Percentiles rank a stretch among this genome's conserved stretches.
phyloP scores from a whole-genome alignment of 2,329 filamentous ascomycete species.

The Aspergillus novofumigatus region DNA sequence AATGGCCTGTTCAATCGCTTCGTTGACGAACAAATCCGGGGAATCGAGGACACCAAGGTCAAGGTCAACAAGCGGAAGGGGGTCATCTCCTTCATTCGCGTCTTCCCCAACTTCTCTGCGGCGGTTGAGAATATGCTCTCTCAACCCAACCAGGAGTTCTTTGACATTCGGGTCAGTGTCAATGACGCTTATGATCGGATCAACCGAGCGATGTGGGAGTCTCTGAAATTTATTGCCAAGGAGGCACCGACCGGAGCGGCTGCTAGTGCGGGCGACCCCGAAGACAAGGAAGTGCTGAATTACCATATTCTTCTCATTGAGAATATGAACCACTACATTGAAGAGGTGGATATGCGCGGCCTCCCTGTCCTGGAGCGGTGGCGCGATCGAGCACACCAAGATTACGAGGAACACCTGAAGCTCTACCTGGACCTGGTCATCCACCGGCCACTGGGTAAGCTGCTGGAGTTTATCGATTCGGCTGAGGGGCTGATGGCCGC shows the following conservation, averaged over 20 bases:
- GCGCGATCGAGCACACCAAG: constrained; percentile 70
- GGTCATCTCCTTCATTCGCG: constrained; percentile 89
- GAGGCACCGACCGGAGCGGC: constrained; percentile 52
- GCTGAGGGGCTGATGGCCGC: constrained; percentile 68
- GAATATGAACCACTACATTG: constrained; percentile 97
- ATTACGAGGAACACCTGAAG: constrained; percentile 81
- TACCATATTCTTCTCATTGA: constrained; percentile 97
- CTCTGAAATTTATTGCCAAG: constrained; percentile 87
- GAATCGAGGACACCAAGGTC: constrained; percentile 96
- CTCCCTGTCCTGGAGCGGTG: constrained; percentile 77
- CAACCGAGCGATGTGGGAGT: constrained; percentile 95
- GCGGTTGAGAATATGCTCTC: constrained; percentile 80
- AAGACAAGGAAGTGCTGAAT: constrained; percentile 95
- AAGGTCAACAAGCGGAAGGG: constrained; percentile 98
- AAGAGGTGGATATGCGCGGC: constrained; percentile 74
- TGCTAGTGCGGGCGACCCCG: constrained; percentile 57
- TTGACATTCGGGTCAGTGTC: constrained; percentile 70
- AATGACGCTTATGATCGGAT: constrained; percentile 85
- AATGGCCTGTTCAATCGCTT: constrained; percentile 78
- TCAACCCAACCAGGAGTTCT: constrained; percentile 49
- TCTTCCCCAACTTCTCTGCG: constrained; percentile 81
- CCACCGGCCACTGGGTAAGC: constrained; percentile 79
- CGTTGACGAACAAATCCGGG: constrained; percentile 88
- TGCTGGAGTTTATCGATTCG: constrained; percentile 87
- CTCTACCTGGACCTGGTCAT: constrained; percentile 87